Conservation (phyloP, 2,329 filamentous ascomycete genomes). For the Chalaropsis thielavioides region DNA sequence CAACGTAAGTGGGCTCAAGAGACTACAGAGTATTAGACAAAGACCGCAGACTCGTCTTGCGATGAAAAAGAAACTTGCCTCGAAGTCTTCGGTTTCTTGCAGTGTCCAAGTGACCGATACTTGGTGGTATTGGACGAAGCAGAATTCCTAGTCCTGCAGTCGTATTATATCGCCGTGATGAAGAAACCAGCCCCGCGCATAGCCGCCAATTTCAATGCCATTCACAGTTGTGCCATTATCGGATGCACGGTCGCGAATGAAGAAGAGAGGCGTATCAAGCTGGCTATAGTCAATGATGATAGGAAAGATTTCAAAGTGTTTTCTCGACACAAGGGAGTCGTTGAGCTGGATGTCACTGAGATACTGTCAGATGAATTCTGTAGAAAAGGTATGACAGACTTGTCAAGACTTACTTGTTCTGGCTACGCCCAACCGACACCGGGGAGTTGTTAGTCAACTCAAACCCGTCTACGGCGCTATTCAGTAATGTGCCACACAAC, state of each 20-base stretch:
- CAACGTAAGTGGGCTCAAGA: constrained; percentile 25
- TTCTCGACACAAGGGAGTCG: constrained; percentile 13
- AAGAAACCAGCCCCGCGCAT: constrained; percentile 33
- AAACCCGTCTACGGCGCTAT: constrained; percentile 11
- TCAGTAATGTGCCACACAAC: neutral
- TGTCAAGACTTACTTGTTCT: constrained; percentile 5
- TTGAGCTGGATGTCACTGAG: constrained; percentile 9
- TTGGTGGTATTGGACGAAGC: constrained; percentile 23
- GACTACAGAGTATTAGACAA: constrained; percentile 20
- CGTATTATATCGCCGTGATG: constrained; percentile 36
- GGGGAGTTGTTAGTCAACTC: constrained; percentile 3
- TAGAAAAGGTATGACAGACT: no score
- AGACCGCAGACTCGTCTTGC: neutral
- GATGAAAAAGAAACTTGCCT: neutral
- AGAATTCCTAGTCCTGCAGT: constrained; percentile 28
- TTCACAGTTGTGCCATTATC: constrained; percentile 41
- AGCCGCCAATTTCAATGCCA: constrained; percentile 29
- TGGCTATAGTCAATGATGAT: constrained; percentile 11
- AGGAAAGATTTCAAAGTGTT: constrained; percentile 17
- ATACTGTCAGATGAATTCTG: neutral
- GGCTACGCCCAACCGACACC: constrained; percentile 12
- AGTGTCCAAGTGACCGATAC: neutral
- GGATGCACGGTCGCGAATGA: constrained; percentile 42
- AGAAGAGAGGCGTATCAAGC: constrained; percentile 24
- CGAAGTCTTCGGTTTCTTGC: neutral